Evolutionary conservation across 192 early-diverging fungal species (phyloP).

Genomic region (Glomus cerebriforme): DNA sequence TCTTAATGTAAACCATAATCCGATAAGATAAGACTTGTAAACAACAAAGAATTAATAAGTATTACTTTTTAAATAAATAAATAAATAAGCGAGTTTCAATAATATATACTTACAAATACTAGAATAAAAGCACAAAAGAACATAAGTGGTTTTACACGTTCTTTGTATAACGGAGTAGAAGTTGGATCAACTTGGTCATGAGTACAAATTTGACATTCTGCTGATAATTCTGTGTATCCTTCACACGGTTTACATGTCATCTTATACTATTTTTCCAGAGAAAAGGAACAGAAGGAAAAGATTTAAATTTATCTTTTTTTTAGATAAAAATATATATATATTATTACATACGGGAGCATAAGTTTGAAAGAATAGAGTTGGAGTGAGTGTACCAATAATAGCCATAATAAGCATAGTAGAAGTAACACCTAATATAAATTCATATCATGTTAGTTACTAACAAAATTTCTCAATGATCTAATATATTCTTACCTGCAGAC

Average conservation of each 20-base stretch:
- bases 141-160: slow-evolving; percentile 80
- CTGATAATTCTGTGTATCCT: neutral
- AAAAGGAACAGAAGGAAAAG: neutral
- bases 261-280: neutral
- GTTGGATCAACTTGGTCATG: slow-evolving; percentile 65
- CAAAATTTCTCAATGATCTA: neutral
- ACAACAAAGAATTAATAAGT: neutral
- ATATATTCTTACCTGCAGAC: slow-evolving; percentile 65
- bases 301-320: too few species aligned
- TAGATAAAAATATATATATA: neutral
- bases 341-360: slow-evolving; percentile 69
- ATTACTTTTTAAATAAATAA: neutral
- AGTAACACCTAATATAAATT: slow-evolving; percentile 68
- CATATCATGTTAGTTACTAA: neutral
- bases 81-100: neutral
- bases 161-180: slow-evolving; percentile 79
- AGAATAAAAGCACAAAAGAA: slow-evolving; percentile 82
- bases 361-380: slow-evolving; percentile 92
- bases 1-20: slow-evolving; percentile 89
- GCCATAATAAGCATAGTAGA: slow-evolving; percentile 94
- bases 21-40: slow-evolving; percentile 79
- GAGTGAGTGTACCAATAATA: slow-evolving; percentile 89
- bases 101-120: slow-evolving; percentile 49
- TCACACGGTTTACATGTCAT: neutral
- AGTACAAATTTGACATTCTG: slow-evolving; percentile 61